Conservation (phyloP, 164 flowering plant species). For the Chimonanthus praecox region DNA sequence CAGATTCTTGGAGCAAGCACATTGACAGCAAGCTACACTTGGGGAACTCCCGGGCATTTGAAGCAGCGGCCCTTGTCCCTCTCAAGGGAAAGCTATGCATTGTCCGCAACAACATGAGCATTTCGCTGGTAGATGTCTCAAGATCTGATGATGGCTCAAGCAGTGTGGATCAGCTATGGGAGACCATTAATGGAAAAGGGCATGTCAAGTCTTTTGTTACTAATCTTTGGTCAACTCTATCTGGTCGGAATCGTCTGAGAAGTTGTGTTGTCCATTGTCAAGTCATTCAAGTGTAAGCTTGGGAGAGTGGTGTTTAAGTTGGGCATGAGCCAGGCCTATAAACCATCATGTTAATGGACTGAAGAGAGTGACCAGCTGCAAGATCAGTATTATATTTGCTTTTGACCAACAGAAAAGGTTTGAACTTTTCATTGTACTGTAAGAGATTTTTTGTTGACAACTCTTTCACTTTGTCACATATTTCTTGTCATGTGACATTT, state of each 20-base stretch:
- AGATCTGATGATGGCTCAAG: slow-evolving; percentile 23
- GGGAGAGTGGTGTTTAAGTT: not conserved
- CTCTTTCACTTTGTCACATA: not conserved
- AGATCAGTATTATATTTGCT: not conserved
- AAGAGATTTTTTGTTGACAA: not conserved
- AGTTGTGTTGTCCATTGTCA: slow-evolving; percentile 77
- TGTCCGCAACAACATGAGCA: slow-evolving; percentile 74
- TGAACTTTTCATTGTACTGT: not conserved
- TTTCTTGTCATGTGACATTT: not conserved
- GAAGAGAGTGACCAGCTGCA: not conserved
- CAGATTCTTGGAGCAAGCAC: slow-evolving; percentile 64
- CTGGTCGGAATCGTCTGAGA: slow-evolving; percentile 55
- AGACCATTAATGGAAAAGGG: slow-evolving; percentile 66
- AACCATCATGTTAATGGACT: not conserved
- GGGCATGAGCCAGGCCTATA: not conserved
- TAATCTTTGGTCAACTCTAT: slow-evolving; percentile 62
- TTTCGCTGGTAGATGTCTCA: slow-evolving; percentile 60
- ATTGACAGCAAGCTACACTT: slow-evolving; percentile 66
- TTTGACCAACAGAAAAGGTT: not conserved
- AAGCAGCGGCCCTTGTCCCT: slow-evolving; percentile 73
- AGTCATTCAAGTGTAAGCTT: slow-evolving; percentile 57
- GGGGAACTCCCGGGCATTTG: slow-evolving; percentile 64
- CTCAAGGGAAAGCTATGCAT: slow-evolving; percentile 68
- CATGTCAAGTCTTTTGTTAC: slow-evolving; percentile 57
- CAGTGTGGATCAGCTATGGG: slow-evolving; percentile 57